These are phyloP conservation scores for Saprolegnia diclina DNA, from an alignment of 352 stramenopile species.

Conservation along the genomic window DNA sequence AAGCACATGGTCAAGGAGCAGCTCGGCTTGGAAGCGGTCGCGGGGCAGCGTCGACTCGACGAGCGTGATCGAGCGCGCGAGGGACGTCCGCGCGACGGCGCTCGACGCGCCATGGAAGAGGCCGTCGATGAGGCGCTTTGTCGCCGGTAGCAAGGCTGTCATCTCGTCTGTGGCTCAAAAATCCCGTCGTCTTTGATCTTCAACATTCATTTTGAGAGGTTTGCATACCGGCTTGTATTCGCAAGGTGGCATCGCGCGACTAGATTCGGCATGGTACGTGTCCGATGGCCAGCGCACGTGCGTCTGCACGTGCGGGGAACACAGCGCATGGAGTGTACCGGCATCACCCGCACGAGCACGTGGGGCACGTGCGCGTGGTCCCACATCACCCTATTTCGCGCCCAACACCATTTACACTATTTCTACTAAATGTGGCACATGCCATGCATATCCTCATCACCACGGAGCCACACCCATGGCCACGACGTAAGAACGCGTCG, in stretches of 20 bases:
- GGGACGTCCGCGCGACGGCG: constrained; percentile 47
- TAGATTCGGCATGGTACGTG: neutral
- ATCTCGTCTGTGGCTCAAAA: neutral
- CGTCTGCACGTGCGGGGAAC: neutral
- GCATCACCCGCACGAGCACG: neutral
- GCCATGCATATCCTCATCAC: neutral
- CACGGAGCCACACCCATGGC: neutral
- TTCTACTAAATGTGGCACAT: neutral
- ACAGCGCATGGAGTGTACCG: too few species aligned
- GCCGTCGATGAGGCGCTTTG: constrained; percentile 49
- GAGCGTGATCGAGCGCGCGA: constrained; percentile 70
- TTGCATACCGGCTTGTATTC: constrained; percentile 1
- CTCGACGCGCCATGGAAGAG: constrained; percentile 30
- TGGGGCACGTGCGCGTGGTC: neutral
- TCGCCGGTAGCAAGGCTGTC: constrained; percentile 33
- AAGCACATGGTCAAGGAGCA: constrained; percentile 82
- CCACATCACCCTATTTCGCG: neutral
- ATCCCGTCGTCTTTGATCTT: neutral
- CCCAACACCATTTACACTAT: neutral
- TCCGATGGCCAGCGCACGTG: neutral
- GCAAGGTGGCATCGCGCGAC: neutral
- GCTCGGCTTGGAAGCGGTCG: constrained; percentile 76
- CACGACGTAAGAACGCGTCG: neutral
- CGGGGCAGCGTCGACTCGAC: constrained; percentile 72
- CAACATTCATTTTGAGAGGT: neutral